Conservation (phyloP, 2,329 filamentous ascomycete genomes). For the Chrysoporthe puriensis region DNA sequence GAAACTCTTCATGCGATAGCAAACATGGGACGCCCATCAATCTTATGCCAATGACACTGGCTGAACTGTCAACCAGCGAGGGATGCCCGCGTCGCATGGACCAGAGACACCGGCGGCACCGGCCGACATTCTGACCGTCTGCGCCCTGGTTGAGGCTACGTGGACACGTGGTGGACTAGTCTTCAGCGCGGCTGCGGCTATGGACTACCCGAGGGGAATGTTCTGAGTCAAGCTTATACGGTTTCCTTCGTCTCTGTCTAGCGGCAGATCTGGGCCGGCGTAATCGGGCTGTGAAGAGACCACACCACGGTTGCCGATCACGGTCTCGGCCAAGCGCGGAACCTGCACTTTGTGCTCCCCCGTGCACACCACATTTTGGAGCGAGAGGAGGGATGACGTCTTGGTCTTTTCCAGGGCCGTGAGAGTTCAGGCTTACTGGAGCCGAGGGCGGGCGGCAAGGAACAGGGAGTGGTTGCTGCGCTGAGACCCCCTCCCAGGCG, state of each 20-base stretch:
- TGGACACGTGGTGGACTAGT: neutral
- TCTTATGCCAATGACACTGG: neutral
- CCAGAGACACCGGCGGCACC: conserved; percentile 1
- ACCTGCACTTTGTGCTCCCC: neutral
- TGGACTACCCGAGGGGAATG: neutral
- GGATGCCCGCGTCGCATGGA: neutral
- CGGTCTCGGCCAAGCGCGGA: neutral
- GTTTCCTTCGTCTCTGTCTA: neutral
- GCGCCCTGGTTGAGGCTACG: neutral
- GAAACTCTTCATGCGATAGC: neutral
- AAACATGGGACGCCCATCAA: neutral
- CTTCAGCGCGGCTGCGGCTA: neutral
- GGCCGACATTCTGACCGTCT: neutral
- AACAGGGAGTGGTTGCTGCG: neutral
- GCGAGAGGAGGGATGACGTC: neutral
- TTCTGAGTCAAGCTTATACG: neutral
- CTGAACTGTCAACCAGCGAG: neutral
- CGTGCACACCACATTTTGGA: neutral
- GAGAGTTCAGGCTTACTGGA: neutral
- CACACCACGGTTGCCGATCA: neutral
- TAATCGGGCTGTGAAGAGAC: neutral
- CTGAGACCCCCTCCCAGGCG: neutral
- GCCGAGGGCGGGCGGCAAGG: neutral
- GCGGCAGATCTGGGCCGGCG: neutral
- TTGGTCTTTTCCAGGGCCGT: neutral